Evolutionary conservation across 2,329 filamentous ascomycete genomes (phyloP).

Genomic region (Trichophyton rubrum): DNA sequence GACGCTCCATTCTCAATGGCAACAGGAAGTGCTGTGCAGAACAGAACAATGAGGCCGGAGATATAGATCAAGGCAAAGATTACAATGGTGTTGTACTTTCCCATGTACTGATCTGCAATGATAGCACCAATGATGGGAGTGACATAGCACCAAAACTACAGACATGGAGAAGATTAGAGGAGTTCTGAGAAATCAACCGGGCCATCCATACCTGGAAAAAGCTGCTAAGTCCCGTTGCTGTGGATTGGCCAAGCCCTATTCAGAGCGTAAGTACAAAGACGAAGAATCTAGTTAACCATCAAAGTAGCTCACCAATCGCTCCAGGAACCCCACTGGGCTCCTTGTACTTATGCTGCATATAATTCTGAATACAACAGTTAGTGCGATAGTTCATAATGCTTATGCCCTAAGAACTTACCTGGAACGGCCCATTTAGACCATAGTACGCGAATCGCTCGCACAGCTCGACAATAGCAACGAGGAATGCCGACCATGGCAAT

Average conservation of each 20-base stretch:
- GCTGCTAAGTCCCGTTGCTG: conserved; percentile 39
- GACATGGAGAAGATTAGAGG: not conserved
- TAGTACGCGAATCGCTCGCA: conserved; percentile 49
- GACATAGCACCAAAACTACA: conserved; percentile 41
- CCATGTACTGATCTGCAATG: conserved; percentile 48
- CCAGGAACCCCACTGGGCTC: conserved; percentile 28
- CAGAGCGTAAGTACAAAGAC: not conserved
- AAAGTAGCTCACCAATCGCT: conserved; percentile 19
- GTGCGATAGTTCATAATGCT: not conserved
- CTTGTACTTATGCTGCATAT: conserved; percentile 33
- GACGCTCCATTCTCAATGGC: conserved; percentile 40
- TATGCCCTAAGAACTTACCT: conserved; percentile 3
- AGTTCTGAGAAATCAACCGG: not conserved
- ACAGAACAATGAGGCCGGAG: conserved; percentile 42
- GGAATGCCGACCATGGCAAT: conserved; percentile 42
- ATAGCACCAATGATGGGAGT: conserved; percentile 47
- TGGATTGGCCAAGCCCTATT: conserved; percentile 26
- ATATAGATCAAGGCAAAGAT: conserved; percentile 47
- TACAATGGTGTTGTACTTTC: conserved; percentile 49
- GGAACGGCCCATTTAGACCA: conserved; percentile 42
- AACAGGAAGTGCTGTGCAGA: conserved; percentile 42
- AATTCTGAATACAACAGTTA: conserved; percentile 32
- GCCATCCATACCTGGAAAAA: conserved; percentile 33
- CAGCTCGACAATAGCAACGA: conserved; percentile 45
- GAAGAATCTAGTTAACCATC: not conserved